Conservation (phyloP, 768 basidiomycete species). For the Sporobolomyces roseus region DNA sequence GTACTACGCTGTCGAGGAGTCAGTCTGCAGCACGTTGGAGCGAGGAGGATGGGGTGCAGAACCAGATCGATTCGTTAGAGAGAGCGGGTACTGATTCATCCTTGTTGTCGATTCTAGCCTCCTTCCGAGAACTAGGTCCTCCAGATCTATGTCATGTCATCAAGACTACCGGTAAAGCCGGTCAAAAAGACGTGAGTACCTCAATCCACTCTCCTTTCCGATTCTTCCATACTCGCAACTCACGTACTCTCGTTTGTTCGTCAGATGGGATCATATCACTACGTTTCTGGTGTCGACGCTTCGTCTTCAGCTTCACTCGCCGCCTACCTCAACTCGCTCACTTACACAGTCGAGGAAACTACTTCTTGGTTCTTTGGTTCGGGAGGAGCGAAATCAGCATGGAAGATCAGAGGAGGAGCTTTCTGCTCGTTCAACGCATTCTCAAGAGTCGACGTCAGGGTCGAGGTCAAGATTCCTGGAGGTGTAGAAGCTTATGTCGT, state of each 20-base stretch:
- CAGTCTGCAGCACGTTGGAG: no score
- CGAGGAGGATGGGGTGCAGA: no score
- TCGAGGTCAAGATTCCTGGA: conserved; percentile 97
- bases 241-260: conserved; percentile 1
- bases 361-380: conserved; percentile 75
- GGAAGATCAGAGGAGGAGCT: conserved; percentile 89
- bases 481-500: conserved; percentile 92
- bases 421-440: conserved; percentile 99
- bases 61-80: no score
- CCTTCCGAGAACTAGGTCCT: conserved; percentile 94
- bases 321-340: conserved; percentile 97
- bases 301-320: conserved; percentile 96
- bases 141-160: conserved; percentile 95
- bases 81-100: no score
- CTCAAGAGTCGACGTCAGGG: conserved; percentile 88
- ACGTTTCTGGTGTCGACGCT: conserved; percentile 96
- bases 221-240: not conserved
- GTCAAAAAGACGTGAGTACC: conserved; percentile 75
- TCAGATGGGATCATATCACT: conserved; percentile 97
- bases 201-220: no score
- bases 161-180: conserved; percentile 78
- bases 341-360: conserved; percentile 86
- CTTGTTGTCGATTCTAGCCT: conserved; percentile 56
- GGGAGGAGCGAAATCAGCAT: conserved; percentile 60
- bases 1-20: no score